Percentiles rank a stretch among this genome's conserved stretches.
phyloP scores from a whole-genome alignment of 83 land plant species.

The Diphasiastrum complanatum region DNA sequence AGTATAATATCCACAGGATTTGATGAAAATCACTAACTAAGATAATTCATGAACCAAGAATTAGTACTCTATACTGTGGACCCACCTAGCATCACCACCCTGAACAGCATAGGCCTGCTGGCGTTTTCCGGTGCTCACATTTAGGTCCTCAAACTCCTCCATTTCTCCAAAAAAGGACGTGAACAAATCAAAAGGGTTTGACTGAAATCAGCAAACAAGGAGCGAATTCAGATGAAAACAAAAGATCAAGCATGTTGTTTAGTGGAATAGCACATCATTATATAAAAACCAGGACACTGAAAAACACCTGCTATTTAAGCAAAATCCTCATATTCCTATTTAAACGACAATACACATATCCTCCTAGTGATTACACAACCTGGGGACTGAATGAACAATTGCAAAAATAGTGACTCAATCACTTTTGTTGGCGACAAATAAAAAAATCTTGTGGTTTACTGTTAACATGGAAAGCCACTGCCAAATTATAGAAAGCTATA shows the following conservation, averaged over 20 bases:
- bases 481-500: too few relatives aligned
- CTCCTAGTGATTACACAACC: background rate
- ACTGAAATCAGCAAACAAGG: slow-evolving; percentile 35
- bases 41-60: too few relatives aligned
- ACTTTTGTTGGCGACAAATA: too few relatives aligned
- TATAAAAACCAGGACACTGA: background rate
- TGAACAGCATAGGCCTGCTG: slow-evolving; percentile 49
- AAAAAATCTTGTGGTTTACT: too few relatives aligned
- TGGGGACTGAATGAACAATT: background rate
- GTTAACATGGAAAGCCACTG: too few relatives aligned
- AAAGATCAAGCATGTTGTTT: background rate
- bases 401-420: too few relatives aligned
- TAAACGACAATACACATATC: background rate
- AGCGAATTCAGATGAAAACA: background rate
- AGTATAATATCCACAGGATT: background rate
- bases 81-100: slow-evolving; percentile 91
- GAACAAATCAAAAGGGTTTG: slow-evolving; percentile 94
- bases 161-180: slow-evolving; percentile 90
- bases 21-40: too few relatives aligned
- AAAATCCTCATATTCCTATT: background rate
- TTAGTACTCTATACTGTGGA: too few relatives aligned
- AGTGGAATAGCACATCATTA: background rate
- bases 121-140: slow-evolving; percentile 33
- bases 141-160: slow-evolving; percentile 62
- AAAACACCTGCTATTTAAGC: background rate